These are phyloP conservation scores for Thelephora ganbajun DNA, from an alignment of 768 basidiomycete species.

Conservation along the genomic window DNA sequence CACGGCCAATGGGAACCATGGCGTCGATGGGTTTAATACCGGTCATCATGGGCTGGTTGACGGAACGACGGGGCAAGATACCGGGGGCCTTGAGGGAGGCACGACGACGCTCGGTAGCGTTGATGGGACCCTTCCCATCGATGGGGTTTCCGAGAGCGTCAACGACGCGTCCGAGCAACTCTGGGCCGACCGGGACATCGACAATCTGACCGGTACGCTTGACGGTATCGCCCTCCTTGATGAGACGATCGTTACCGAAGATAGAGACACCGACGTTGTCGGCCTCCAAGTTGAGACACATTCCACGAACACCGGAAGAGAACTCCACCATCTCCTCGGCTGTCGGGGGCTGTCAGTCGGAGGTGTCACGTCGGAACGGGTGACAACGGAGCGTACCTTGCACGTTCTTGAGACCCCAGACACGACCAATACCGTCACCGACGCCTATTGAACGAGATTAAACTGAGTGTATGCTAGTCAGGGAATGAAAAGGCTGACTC, in stretches of 20 bases:
- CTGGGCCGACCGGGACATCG: constrained; percentile 97
- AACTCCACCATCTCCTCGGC: constrained; percentile 99
- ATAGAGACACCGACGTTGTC: constrained; percentile 99
- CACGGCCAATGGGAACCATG: constrained; percentile 99
- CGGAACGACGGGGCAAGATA: constrained; percentile 97
- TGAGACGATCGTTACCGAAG: constrained; percentile 95
- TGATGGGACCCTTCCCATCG: constrained; percentile 97
- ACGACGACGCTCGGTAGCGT: constrained; percentile 87
- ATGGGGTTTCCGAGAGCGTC: constrained; percentile 99
- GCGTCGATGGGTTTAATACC: constrained; percentile 99
- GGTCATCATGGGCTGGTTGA: constrained; percentile 99
- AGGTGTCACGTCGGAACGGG: constrained; percentile 12
- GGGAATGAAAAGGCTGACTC: constrained; percentile 42
- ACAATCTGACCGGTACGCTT: constrained; percentile 99
- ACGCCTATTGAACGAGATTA: constrained; percentile 46
- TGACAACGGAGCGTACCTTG: constrained; percentile 47
- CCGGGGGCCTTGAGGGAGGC: constrained; percentile 98
- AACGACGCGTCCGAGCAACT: constrained; percentile 96
- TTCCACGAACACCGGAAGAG: constrained; percentile 98
- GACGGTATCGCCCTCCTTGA: constrained; percentile 99
- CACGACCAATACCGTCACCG: constrained; percentile 99
- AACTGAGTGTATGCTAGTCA: constrained; percentile 12
- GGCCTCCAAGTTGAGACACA: constrained; percentile 99
- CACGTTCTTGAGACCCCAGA: constrained; percentile 97
- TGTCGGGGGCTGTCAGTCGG: constrained; percentile 19